A percentile compares a stretch with the other conserved stretches of the same genome.
phyloP scores from a whole-genome alignment of 352 stramenopile genomes.

The Phytopythium vexans region DNA sequence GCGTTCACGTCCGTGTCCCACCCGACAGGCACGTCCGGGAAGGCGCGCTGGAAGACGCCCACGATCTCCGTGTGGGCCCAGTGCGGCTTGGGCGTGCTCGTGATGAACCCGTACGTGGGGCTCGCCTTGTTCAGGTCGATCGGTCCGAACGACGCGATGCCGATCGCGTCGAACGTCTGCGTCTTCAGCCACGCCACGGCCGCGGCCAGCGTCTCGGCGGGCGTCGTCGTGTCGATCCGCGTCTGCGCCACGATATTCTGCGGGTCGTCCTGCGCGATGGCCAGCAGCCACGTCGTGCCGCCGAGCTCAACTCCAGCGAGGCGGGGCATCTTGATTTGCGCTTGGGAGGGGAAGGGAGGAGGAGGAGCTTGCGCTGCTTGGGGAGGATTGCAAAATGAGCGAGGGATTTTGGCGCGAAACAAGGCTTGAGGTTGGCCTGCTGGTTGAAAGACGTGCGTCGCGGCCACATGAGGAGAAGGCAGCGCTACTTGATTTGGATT shows the following conservation, averaged over 20 bases:
- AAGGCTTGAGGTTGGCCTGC: too few relatives aligned
- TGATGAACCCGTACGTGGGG: constrained; percentile 93
- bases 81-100: constrained; percentile 92
- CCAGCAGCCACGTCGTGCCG: constrained; percentile 93
- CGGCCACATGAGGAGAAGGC: too few relatives aligned
- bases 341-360: constrained; percentile 1
- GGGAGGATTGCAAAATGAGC: constrained; percentile 4
- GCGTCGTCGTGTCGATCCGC: constrained; percentile 84
- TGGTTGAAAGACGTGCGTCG: too few relatives aligned
- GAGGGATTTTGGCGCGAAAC: too few relatives aligned
- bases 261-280: constrained; percentile 86
- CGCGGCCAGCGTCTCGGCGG: constrained; percentile 78
- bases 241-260: constrained; percentile 87
- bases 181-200: constrained; percentile 82
- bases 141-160: constrained; percentile 94
- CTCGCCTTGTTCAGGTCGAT: constrained; percentile 84
- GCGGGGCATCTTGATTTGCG: constrained; percentile 20
- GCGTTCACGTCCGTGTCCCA: constrained; percentile 99
- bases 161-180: constrained; percentile 76
- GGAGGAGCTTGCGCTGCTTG: constrained; percentile 5
- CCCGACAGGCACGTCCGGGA: constrained; percentile 68
- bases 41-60: constrained; percentile 68
- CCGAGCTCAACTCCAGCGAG: constrained; percentile 83
- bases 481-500: too few relatives aligned
- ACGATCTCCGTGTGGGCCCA: constrained; percentile 88